Percentiles rank a stretch among this genome's conserved stretches.
These are phyloP conservation scores for Solanum etuberosum DNA, from an alignment of 257 asterid species.

Conservation along the genomic window DNA sequence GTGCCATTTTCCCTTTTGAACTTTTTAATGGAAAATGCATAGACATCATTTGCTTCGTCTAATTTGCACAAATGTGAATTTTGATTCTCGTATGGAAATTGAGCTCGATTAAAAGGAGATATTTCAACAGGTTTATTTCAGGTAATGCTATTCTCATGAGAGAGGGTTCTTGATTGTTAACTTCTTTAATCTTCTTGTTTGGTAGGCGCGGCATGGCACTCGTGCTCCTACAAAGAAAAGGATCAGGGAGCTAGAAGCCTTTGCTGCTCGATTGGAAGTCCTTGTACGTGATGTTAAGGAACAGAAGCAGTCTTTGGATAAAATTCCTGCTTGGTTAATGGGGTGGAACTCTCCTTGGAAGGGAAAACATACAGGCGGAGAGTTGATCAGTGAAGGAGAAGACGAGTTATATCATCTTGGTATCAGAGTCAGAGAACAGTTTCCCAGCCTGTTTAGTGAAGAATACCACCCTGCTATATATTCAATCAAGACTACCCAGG, in stretches of 20 bases:
- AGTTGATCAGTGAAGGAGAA: constrained; percentile 75
- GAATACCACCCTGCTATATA: constrained; percentile 90
- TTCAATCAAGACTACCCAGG: constrained; percentile 92
- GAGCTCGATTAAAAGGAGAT: not conserved
- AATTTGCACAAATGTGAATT: not conserved
- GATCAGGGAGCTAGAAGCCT: constrained; percentile 53
- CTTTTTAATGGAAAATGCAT: not conserved
- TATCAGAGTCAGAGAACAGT: constrained; percentile 58
- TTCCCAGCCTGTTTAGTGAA: constrained; percentile 59
- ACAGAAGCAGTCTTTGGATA: constrained; percentile 31
- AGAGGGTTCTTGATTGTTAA: not conserved
- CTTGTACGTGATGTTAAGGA: constrained; percentile 39
- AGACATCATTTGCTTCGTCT: not conserved
- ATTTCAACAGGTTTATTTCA: not conserved
- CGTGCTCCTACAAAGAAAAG: constrained; percentile 98
- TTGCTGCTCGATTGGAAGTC: constrained; percentile 46
- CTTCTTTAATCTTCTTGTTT: not conserved
- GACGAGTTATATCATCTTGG: constrained; percentile 78
- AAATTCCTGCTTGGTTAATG: constrained; percentile 65
- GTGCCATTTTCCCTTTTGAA: not conserved
- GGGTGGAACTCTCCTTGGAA: constrained; percentile 93
- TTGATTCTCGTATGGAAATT: not conserved
- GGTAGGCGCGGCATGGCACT: constrained; percentile 95
- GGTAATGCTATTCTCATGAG: not conserved
- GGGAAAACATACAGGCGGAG: constrained; percentile 82